Percentiles rank a stretch among this genome's conserved stretches.
These are phyloP conservation scores for Populus euphratica DNA, from an alignment of 345 rosid genomes.

Conservation along the genomic window DNA sequence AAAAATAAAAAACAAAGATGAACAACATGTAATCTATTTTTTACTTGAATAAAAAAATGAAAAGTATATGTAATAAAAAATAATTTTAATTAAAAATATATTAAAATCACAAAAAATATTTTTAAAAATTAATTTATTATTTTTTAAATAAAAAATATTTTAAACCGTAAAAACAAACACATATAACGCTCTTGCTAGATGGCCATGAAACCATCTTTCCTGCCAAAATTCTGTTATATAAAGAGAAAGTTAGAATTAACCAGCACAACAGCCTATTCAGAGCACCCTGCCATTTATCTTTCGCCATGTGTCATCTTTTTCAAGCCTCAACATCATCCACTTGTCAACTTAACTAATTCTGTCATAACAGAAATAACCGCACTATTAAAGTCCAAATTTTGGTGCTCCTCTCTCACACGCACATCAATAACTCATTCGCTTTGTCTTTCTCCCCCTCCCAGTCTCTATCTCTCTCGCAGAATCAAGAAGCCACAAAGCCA, in stretches of 20 bases:
- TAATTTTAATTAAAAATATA: too few relatives aligned
- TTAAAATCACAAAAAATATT: too few relatives aligned
- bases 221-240: neutral
- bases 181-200: too few relatives aligned
- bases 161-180: too few relatives aligned
- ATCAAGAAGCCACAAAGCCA: neutral
- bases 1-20: too few relatives aligned
- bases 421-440: too few relatives aligned
- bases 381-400: neutral
- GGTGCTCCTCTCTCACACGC: too few relatives aligned
- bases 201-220: neutral
- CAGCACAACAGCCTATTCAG: neutral
- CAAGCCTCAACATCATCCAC: neutral
- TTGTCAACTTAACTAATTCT: neutral
- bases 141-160: too few relatives aligned
- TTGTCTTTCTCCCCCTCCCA: neutral
- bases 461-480: neutral
- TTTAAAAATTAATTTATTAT: too few relatives aligned
- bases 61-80: too few relatives aligned
- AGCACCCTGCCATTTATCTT: neutral
- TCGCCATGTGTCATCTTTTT: neutral
- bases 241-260: neutral
- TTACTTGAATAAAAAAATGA: too few relatives aligned
- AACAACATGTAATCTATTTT: accelerated
- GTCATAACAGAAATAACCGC: neutral